Evolutionary conservation across 2,329 filamentous ascomycete species (phyloP), one percentile per base, ranked within the genome.

Genomic region (Periconia digitata): DNA sequence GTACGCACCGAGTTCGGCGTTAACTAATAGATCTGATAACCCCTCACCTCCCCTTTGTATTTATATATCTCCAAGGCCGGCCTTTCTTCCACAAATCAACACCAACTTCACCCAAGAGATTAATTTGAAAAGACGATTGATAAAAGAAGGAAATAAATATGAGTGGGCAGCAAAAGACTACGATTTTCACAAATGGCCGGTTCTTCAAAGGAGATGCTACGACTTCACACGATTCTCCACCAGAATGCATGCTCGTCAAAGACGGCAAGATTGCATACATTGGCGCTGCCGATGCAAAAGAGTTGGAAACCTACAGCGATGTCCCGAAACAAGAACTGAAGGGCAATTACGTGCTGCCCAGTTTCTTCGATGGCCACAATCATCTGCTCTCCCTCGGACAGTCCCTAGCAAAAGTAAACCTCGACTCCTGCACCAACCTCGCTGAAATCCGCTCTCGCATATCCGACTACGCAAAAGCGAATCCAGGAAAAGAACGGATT

Each of bases 351-450:
- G 70, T 83, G 6, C 64, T 83, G 1, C 80, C 81, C 0, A 78
- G 79, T 6, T 83, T 83, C 59, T 74, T 83, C 42, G 81, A 84
- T 54, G 80, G 78, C 0, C 81, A 84, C 58, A 79, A 81, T 71
- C 81, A 84, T 62, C 71, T 83, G 12, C 71, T 83, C 36, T 73
- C 80, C 40, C 74, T 83, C 21, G 80, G 80, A 2, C 77, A 80
- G 56, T 76, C 79, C 0, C 73, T 83, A 12, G 72, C 74, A 52
- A 82, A 82, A 62, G 70, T 78, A 24, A 70, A 74, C 34, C 67
- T 84, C 2, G 72, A 75, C 36, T 46, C 56, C 12, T 81, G 80
- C 65, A 71, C 72, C 41, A 67, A 71, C 43, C 67, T 82, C 0
- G 61, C 66, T 6, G 79, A 82, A 41, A 82, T 84, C 53, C 74